A percentile compares a stretch with the other conserved stretches of the same genome.
Evolutionary conservation across 306 rosid species (phyloP).

Genomic region (Gillenia trifoliata): DNA sequence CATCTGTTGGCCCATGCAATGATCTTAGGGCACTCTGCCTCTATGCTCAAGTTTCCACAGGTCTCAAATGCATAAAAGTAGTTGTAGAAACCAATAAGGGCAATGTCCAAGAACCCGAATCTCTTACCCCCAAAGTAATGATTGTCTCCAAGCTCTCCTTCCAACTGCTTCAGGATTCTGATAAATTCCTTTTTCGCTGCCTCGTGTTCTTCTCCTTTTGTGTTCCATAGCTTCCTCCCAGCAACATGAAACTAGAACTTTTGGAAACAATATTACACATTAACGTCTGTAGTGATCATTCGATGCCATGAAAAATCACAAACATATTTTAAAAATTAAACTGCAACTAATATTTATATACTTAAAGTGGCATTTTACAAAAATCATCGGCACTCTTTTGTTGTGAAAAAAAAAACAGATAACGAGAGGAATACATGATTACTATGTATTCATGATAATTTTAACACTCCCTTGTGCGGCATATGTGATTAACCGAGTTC

Average conservation of each 20-base stretch:
- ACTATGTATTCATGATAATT: too few species aligned
- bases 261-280: neutral
- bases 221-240: conserved; percentile 17
- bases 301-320: too few species aligned
- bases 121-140: conserved; percentile 17
- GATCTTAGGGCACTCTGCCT: conserved; percentile 16
- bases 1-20: conserved; percentile 25
- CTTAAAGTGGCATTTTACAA: too few species aligned
- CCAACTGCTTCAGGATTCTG: conserved; percentile 11
- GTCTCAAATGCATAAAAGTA: neutral
- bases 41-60: conserved; percentile 9
- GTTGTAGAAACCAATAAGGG: conserved; percentile 15
- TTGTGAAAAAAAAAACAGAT: too few species aligned
- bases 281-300: too few species aligned
- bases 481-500: too few species aligned
- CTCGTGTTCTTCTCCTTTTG: conserved; percentile 18
- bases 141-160: conserved; percentile 31
- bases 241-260: conserved; percentile 18
- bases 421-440: too few species aligned
- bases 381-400: too few species aligned
- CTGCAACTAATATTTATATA: too few species aligned
- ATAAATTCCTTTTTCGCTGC: conserved; percentile 18
- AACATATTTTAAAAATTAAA: too few species aligned
- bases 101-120: conserved; percentile 29
- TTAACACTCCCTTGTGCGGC: too few species aligned